Evolutionary conservation across 306 rosid species (phyloP), one percentile per base, ranked within the genome.

Genomic region (Luffa aegyptiaca): DNA sequence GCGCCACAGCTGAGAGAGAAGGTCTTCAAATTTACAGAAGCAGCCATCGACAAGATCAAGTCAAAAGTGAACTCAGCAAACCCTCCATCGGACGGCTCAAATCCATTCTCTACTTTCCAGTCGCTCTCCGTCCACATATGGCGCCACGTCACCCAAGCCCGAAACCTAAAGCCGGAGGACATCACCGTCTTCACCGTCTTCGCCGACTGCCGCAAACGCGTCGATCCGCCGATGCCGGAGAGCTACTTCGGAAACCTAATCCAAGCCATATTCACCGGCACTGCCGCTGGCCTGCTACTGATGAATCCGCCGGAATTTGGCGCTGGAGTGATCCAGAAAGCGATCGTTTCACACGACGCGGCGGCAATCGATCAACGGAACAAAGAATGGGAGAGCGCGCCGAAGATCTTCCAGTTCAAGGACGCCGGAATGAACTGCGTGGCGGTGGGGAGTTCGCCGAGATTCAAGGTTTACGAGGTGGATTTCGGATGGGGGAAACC

Each of bases 391-490:
- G 99, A 95, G 80, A 88, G 84, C 18, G 85, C 88, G 41, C 99
- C 99, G 0, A 91, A 93, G 85, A 92, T 95, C 1, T 93, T 91
- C 31, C 80, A 95, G 83, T 95, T 82, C 88, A 93, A 95, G 84
- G 99, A 95, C 55, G 97, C 99, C 0, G 99, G 99, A n/a, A 85
- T 88, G 76, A 95, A 95, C 84, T 89, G 96, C 77, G 99, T 95
- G 85, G 96, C 97, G 0, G 91, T 93, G 1, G 99, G 99, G 59
- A 95, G 99, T 87, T 93, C 99, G 45, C 99, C 99, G 13, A 86
- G 99, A 89, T 95, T 95, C 62, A 91, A 85, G 86, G 97, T 95
- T 35, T 95, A 95, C 79, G 96, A 91, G 33, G 93, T 95, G 65
- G 97, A 93, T 81, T 95, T 93, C 83, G 99, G 99, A 57, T 95